These are phyloP conservation scores for Geranium incanum DNA, from an alignment of 441 rosid species.

Conservation along the genomic window DNA sequence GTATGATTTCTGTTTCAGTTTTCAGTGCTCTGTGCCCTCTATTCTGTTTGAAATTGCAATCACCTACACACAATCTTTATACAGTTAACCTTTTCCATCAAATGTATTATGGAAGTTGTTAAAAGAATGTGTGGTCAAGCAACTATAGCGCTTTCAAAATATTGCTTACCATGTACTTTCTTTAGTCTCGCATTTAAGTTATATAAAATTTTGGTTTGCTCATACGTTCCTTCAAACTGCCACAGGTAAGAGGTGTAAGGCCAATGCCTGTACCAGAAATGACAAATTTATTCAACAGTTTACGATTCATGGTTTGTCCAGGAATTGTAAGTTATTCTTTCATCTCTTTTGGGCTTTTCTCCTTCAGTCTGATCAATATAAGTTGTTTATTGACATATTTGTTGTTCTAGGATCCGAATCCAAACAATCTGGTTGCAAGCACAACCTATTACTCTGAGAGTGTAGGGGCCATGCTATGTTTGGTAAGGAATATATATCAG, in stretches of 20 bases:
- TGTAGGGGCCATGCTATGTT: slow-evolving; percentile 75
- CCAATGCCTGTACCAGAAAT: slow-evolving; percentile 77
- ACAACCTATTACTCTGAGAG: slow-evolving; percentile 83
- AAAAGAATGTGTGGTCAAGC: too few species aligned
- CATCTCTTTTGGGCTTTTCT: not conserved
- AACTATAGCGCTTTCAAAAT: too few species aligned
- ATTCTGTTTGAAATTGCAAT: too few species aligned
- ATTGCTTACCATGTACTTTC: not conserved
- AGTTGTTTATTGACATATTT: not conserved
- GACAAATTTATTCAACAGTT: slow-evolving; percentile 76
- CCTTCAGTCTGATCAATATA: not conserved
- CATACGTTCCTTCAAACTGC: slow-evolving; percentile 13
- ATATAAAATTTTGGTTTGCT: not conserved
- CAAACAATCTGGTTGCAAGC: slow-evolving; percentile 88
- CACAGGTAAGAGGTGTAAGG: slow-evolving; percentile 88
- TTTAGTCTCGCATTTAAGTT: not conserved
- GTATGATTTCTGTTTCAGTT: too few species aligned
- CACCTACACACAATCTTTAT: too few species aligned
- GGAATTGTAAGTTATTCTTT: slow-evolving; percentile 61
- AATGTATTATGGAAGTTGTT: too few species aligned
- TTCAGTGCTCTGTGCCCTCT: too few species aligned
- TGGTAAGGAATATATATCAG: slow-evolving; percentile 45
- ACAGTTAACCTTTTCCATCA: too few species aligned
- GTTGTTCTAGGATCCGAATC: slow-evolving; percentile 75
- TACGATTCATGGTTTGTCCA: slow-evolving; percentile 59